phyloP scores from a whole-genome alignment of 2,329 filamentous ascomycete genomes.

The Tympanopsis confertula region DNA sequence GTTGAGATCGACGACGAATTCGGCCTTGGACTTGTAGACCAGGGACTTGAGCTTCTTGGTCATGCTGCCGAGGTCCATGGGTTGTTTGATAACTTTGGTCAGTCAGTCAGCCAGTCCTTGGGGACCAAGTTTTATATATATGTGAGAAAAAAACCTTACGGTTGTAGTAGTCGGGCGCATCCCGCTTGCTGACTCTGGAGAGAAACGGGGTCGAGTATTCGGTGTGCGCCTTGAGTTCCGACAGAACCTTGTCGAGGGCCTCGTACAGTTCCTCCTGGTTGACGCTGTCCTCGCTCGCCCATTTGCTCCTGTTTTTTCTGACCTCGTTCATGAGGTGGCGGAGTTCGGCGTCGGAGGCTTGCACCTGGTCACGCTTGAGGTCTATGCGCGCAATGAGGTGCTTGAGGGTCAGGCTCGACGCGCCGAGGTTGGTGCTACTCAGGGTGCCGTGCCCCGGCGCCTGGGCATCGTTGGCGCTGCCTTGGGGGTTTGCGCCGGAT shows the following conservation, averaged over 20 bases:
- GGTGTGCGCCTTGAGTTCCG: constrained; percentile 90
- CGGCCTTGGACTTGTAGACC: constrained; percentile 76
- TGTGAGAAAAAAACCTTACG: too few species aligned
- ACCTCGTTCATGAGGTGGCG: constrained; percentile 93
- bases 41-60: constrained; percentile 87
- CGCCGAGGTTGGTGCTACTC: constrained; percentile 86
- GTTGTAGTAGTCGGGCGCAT: constrained; percentile 89
- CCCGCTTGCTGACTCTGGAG: constrained; percentile 87
- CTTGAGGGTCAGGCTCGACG: constrained; percentile 90
- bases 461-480: constrained; percentile 33
- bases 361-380: constrained; percentile 78
- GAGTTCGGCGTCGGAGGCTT: constrained; percentile 84
- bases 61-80: constrained; percentile 96
- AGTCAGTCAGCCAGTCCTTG: constrained; percentile 14
- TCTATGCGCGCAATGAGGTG: constrained; percentile 95
- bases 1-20: constrained; percentile 87
- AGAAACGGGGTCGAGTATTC: constrained; percentile 93
- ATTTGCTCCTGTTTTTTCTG: constrained; percentile 94
- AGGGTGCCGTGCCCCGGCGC: constrained; percentile 72
- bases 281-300: constrained; percentile 94
- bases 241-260: constrained; percentile 89
- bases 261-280: constrained; percentile 97
- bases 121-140: constrained; percentile 1
- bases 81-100: constrained; percentile 76
- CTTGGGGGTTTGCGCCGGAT: constrained; percentile 11